Evolutionary conservation across 345 rosid species (phyloP).

Genomic region (Raphanus sativus): DNA sequence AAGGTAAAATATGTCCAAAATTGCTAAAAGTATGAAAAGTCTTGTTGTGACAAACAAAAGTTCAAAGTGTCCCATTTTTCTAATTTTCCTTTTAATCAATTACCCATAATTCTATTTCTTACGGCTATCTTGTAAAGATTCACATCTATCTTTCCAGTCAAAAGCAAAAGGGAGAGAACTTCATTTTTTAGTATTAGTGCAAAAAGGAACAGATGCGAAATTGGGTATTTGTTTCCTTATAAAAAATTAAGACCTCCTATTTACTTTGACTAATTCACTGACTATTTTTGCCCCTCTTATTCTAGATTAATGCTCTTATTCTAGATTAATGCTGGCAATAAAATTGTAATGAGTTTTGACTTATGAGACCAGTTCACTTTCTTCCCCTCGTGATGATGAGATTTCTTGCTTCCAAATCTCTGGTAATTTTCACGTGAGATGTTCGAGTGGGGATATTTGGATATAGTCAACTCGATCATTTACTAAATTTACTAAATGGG

Average conservation of each 20-base stretch:
- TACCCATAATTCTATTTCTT: background rate
- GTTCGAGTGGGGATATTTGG: background rate
- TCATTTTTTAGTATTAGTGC: background rate
- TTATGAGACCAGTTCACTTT: background rate
- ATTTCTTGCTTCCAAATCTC: background rate
- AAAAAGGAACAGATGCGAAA: slow-evolving; percentile 7
- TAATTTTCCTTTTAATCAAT: background rate
- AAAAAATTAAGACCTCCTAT: background rate
- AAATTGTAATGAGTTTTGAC: background rate
- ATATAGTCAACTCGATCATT: slow-evolving; percentile 2
- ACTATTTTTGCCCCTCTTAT: background rate
- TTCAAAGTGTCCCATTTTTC: no score
- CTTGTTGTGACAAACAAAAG: no score
- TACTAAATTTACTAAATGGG: background rate
- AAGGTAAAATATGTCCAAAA: no score
- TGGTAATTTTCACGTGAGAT: slow-evolving; percentile 23
- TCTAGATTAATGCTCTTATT: background rate
- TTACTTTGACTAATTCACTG: background rate
- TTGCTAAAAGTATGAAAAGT: no score
- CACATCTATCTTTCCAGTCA: slow-evolving; percentile 11
- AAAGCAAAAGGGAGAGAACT: background rate
- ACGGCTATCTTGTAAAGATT: slow-evolving; percentile 23
- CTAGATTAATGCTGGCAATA: background rate
- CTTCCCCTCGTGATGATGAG: background rate
- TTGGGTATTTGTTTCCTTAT: slow-evolving; percentile 1